These are phyloP conservation scores for Pisolithus thermaeus DNA, from an alignment of 1,284 basidiomycete species.

Conservation along the genomic window DNA sequence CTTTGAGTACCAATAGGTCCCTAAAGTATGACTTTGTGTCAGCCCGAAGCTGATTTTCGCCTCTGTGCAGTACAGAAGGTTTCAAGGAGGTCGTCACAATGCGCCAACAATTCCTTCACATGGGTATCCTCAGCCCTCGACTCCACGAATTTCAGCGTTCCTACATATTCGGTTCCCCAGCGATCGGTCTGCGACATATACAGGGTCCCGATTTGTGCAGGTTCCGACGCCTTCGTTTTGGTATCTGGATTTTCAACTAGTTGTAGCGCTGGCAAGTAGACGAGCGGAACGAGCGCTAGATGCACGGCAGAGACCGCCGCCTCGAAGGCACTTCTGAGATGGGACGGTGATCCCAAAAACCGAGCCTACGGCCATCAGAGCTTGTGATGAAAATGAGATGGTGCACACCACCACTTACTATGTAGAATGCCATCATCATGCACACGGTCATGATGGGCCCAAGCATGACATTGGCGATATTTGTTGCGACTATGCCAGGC, in stretches of 20 bases:
- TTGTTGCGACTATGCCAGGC: conserved; percentile 72
- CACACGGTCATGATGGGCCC: conserved; percentile 43
- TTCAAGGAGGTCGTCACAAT: conserved; percentile 45
- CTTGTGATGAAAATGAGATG: not conserved
- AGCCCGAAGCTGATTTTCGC: conserved; percentile 13
- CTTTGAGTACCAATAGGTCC: no score
- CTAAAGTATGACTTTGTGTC: not conserved
- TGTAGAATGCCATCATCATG: conserved; percentile 60
- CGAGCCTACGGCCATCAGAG: conserved; percentile 47
- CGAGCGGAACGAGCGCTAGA: conserved; percentile 42
- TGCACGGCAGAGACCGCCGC: conserved; percentile 63
- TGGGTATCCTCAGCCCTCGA: conserved; percentile 44
- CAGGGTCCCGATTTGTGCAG: conserved; percentile 28
- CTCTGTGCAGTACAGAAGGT: conserved; percentile 24
- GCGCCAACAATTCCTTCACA: conserved; percentile 42
- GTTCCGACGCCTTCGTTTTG: conserved; percentile 10
- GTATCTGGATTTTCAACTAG: conserved; percentile 9
- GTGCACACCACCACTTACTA: conserved; percentile 47
- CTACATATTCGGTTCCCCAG: conserved; percentile 51
- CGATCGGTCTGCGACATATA: conserved; percentile 52
- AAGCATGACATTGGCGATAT: conserved; percentile 50
- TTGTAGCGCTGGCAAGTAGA: conserved; percentile 14
- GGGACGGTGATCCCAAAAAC: conserved; percentile 56
- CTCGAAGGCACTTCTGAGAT: conserved; percentile 54
- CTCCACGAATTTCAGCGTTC: conserved; percentile 39